Conservation (phyloP, 2,329 filamentous ascomycete genomes). For the Salinomyces thailandicus region DNA sequence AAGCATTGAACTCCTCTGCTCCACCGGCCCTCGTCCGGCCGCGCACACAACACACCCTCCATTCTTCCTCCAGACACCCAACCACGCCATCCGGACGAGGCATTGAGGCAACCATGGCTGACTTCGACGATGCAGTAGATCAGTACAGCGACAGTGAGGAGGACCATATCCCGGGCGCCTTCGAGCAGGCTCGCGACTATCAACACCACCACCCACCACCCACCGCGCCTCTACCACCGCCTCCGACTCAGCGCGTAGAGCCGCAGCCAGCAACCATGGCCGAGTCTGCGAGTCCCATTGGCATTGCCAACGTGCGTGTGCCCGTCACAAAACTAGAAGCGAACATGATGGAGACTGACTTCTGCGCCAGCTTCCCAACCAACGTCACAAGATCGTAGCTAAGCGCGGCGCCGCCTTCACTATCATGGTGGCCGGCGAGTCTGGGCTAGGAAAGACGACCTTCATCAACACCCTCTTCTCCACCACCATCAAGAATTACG, state of each 20-base stretch:
- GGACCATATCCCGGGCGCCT: neutral
- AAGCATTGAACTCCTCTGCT: neutral
- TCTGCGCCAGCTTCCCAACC: slow-evolving; percentile 53
- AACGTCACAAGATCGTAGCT: slow-evolving; percentile 63
- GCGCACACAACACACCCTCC: too few species aligned
- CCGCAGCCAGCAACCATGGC: slow-evolving; percentile 37
- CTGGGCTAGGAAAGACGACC: slow-evolving; percentile 95
- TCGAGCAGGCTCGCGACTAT: neutral
- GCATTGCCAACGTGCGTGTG: slow-evolving; percentile 61
- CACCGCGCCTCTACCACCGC: neutral
- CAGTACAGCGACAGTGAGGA: neutral
- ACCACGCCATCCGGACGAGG: too few species aligned
- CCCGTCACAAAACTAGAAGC: neutral
- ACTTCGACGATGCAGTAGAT: slow-evolving; percentile 1
- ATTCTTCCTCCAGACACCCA: too few species aligned
- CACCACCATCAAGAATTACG: slow-evolving; percentile 99
- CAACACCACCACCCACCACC: neutral
- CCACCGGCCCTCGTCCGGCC: too few species aligned
- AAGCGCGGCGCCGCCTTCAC: slow-evolving; percentile 95
- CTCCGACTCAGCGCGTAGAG: neutral
- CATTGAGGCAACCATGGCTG: slow-evolving; percentile 4
- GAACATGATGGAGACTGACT: neutral
- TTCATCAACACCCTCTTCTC: slow-evolving; percentile 99
- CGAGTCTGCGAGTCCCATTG: slow-evolving; percentile 57
- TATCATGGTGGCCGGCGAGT: slow-evolving; percentile 99